These are phyloP conservation scores for Symbiodinium natans DNA, from an alignment of 73 alveolate species.

Conservation along the genomic window DNA sequence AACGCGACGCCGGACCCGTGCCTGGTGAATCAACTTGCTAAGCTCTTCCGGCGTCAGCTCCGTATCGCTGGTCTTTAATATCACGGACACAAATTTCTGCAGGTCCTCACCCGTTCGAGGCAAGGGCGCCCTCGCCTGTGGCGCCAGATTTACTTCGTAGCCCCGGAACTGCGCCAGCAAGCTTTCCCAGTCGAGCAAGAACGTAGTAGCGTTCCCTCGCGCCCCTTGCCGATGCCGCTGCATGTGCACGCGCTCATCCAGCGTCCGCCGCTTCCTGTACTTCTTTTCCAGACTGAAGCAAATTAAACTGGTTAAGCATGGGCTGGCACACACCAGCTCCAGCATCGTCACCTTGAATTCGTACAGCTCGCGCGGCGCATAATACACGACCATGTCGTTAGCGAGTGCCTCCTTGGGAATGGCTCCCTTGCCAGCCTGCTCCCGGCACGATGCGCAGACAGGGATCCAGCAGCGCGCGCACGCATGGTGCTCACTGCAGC, in stretches of 20 bases:
- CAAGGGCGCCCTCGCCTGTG: neutral
- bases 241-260: neutral
- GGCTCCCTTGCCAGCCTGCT: too few relatives aligned
- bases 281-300: neutral
- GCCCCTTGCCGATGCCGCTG: neutral
- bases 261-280: neutral
- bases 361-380: conserved; percentile 63
- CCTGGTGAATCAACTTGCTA: neutral
- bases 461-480: neutral
- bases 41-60: neutral
- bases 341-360: conserved; percentile 79
- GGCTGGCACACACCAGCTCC: conserved; percentile 95
- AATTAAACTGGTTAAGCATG: neutral
- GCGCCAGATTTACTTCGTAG: neutral
- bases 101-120: neutral
- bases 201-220: neutral
- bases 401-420: conserved; percentile 17
- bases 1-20: neutral
- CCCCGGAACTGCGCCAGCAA: neutral
- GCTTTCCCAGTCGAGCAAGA: neutral
- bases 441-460: neutral
- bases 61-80: neutral
- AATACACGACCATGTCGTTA: conserved; percentile 79
- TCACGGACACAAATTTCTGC: neutral
- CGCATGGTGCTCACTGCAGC: neutral